Conservation (phyloP, 352 stramenopile genomes). For the Phytophthora sp. region DNA sequence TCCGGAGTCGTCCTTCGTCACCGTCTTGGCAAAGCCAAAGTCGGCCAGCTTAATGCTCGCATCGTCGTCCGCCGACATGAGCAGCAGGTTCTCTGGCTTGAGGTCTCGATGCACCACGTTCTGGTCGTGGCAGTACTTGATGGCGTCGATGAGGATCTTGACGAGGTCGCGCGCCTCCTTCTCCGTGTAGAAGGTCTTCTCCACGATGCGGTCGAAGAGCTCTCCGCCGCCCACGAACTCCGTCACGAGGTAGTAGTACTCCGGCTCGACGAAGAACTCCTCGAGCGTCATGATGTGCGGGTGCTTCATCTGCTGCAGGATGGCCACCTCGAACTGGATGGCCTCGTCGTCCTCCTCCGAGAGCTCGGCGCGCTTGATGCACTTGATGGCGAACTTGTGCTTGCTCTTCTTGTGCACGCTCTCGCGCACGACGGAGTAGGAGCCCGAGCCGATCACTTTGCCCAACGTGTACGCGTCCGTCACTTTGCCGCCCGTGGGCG, state of each 20-base stretch:
- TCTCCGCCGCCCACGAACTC: constrained; percentile 88
- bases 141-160: constrained; percentile 75
- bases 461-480: constrained; percentile 77
- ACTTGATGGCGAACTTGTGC: constrained; percentile 91
- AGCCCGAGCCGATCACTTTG: constrained; percentile 88
- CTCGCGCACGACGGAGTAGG: constrained; percentile 90
- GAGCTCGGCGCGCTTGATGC: constrained; percentile 82
- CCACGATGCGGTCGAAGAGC: constrained; percentile 91
- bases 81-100: constrained; percentile 90
- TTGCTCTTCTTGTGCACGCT: constrained; percentile 81
- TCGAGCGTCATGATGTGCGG: constrained; percentile 91
- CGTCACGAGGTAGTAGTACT: constrained; percentile 91
- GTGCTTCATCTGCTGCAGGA: constrained; percentile 88
- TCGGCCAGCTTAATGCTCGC: constrained; percentile 92
- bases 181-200: constrained; percentile 89
- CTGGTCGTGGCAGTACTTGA: constrained; percentile 90
- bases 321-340: constrained; percentile 79
- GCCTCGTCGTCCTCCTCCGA: constrained; percentile 80
- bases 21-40: constrained; percentile 93
- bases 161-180: constrained; percentile 86
- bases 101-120: constrained; percentile 85
- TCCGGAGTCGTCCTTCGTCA: constrained; percentile 60
- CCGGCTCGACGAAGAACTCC: constrained; percentile 90
- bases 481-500: constrained; percentile 53
- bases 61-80: constrained; percentile 85